Conservation (phyloP, 129 eudicot genomes). For the Flaveria trinervia region DNA sequence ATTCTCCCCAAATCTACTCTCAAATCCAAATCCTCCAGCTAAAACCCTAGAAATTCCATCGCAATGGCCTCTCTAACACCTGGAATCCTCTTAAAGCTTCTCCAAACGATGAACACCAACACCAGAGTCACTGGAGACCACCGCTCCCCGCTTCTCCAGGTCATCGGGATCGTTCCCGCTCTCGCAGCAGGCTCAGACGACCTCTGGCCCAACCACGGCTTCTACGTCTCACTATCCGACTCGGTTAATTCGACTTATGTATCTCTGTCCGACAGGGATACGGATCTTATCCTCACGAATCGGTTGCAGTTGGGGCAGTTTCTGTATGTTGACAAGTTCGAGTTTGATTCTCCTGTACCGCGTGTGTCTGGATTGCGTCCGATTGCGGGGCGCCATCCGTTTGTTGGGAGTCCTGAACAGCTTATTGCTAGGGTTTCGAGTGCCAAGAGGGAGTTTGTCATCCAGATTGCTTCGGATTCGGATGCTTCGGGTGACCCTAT, state of each 20-base stretch:
- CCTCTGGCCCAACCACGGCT: conserved; percentile 81
- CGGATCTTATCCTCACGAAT: conserved; percentile 79
- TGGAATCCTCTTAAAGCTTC: conserved; percentile 82
- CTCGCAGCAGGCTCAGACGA: conserved; percentile 64
- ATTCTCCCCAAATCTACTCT: no score
- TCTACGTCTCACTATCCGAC: conserved; percentile 79
- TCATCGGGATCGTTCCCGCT: conserved; percentile 89
- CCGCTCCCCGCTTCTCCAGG: conserved; percentile 90
- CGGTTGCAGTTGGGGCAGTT: conserved; percentile 92
- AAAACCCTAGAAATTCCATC: no score
- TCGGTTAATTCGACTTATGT: conserved; percentile 87
- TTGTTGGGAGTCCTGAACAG: conserved; percentile 76
- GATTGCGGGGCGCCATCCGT: conserved; percentile 74
- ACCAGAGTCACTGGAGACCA: conserved; percentile 80
- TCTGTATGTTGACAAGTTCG: conserved; percentile 65
- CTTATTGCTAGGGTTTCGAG: conserved; percentile 55
- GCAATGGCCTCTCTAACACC: conserved; percentile 92
- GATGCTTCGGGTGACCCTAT: conserved; percentile 57
- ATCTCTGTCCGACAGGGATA: conserved; percentile 74
- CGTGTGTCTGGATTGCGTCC: conserved; percentile 60
- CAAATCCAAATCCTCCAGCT: no score
- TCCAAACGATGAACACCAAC: conserved; percentile 76
- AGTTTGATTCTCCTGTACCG: conserved; percentile 66
- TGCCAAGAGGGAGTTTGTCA: conserved; percentile 49
- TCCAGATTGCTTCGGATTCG: conserved; percentile 62